phyloP scores from a whole-genome alignment of 2,329 filamentous ascomycete genomes.

The Allantophomopsis lycopodina region DNA sequence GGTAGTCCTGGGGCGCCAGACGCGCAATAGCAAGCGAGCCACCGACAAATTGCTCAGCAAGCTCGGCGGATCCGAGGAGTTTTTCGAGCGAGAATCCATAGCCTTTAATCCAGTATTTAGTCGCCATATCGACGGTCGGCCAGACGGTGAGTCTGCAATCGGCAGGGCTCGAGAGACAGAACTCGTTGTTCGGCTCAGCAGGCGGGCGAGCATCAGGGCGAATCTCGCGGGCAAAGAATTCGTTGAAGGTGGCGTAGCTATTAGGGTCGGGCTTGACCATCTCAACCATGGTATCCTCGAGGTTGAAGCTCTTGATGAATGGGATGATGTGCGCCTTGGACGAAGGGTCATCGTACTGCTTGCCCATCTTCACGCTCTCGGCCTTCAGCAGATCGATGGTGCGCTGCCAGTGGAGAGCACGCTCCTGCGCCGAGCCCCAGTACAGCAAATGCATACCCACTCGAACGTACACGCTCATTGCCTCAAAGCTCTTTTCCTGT shows the following conservation, averaged over 20 bases:
- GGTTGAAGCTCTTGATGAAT: constrained; percentile 24
- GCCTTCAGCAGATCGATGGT: constrained; percentile 19
- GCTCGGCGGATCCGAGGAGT: constrained; percentile 20
- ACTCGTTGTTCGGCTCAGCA: constrained; percentile 17
- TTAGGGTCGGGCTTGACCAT: constrained; percentile 21
- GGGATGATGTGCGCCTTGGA: constrained; percentile 22
- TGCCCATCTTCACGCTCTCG: constrained; percentile 25
- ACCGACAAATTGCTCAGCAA: constrained; percentile 19
- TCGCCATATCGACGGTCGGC: constrained; percentile 70
- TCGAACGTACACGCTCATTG: constrained; percentile 27
- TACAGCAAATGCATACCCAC: constrained; percentile 28
- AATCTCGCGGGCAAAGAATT: constrained; percentile 26
- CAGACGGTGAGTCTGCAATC: constrained; percentile 89
- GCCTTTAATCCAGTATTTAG: constrained; percentile 46
- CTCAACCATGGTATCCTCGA: constrained; percentile 18
- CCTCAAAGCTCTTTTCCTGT: constrained; percentile 23
- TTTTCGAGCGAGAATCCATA: constrained; percentile 25
- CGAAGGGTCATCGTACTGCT: constrained; percentile 22
- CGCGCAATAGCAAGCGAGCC: constrained; percentile 25
- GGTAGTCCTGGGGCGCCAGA: constrained; percentile 29
- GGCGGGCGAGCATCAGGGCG: constrained; percentile 21
- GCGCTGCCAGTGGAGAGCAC: constrained; percentile 20
- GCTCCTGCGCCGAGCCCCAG: constrained; percentile 24
- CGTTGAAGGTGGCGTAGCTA: constrained; percentile 26
- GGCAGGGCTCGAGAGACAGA: constrained; percentile 36